Conservation (phyloP, 306 rosid genomes). For the Purshia tridentata region DNA sequence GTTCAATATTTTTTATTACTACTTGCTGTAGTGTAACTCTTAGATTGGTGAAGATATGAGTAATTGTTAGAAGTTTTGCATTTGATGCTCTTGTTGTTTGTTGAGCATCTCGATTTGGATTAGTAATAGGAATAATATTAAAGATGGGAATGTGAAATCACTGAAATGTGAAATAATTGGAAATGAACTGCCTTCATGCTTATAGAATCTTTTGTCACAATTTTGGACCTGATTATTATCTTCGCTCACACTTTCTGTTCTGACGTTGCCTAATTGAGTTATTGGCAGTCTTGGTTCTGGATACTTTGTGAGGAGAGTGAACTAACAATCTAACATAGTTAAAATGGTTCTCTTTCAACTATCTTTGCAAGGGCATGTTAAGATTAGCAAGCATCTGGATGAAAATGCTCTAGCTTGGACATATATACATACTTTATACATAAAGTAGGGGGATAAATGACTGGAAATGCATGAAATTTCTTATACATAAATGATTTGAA, state of each 20-base stretch:
- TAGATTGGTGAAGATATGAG: slow-evolving; percentile 2
- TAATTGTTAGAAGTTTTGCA: slow-evolving; percentile 5
- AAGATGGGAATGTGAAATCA: slow-evolving; percentile 9
- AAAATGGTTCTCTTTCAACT: not conserved
- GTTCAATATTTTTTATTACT: not conserved
- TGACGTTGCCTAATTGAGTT: not conserved
- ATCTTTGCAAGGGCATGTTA: not conserved
- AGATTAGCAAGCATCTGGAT: not conserved
- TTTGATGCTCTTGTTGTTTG: slow-evolving; percentile 10
- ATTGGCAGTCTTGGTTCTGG: not conserved
- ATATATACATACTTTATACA: not conserved
- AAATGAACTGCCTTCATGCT: slow-evolving; percentile 4
- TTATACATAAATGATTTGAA: slow-evolving; percentile 7
- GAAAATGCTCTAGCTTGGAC: not conserved
- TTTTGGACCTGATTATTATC: not conserved
- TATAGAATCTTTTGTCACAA: not conserved
- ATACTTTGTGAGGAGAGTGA: not conserved
- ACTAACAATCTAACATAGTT: not conserved
- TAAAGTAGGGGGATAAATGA: not conserved
- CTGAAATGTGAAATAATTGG: slow-evolving; percentile 6
- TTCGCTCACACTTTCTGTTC: not conserved
- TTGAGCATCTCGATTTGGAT: slow-evolving; percentile 1
- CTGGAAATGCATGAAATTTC: slow-evolving; percentile 8
- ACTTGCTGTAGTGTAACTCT: slow-evolving; percentile 3
- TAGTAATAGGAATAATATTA: slow-evolving; percentile 16